These are phyloP conservation scores for Elymus sibiricus DNA, from an alignment of 176 grass and related monocot species.

Conservation along the genomic window DNA sequence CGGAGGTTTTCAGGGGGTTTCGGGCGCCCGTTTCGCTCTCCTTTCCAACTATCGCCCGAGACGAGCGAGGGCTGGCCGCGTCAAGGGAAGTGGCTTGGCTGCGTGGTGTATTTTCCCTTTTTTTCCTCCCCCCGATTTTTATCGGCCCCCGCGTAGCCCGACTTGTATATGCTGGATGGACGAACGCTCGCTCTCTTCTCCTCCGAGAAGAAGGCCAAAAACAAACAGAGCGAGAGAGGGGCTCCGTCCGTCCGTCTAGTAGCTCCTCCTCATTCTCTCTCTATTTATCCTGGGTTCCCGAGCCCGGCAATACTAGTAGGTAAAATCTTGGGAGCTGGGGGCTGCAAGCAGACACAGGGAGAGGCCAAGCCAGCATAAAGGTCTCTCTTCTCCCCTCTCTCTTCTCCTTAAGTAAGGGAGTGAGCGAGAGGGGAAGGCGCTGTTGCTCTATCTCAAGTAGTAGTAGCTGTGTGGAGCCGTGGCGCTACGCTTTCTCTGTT, in stretches of 20 bases:
- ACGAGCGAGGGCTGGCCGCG: too few species aligned
- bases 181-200: background rate
- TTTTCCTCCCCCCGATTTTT: constrained; percentile 10
- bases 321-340: constrained; percentile 3
- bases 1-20: constrained; percentile 9
- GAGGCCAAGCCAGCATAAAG: constrained; percentile 24
- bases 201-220: background rate
- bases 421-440: background rate
- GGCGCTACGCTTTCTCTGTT: too few species aligned
- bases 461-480: background rate
- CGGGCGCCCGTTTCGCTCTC: constrained; percentile 5
- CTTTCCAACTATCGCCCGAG: background rate
- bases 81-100: background rate
- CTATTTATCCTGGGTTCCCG: constrained; percentile 13
- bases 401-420: background rate
- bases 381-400: background rate
- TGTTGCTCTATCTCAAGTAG: background rate
- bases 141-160: background rate
- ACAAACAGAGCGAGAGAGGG: background rate
- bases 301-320: background rate
- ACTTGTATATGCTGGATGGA: background rate
- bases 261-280: background rate
- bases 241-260: background rate
- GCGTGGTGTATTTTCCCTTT: background rate
- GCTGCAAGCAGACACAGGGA: background rate